These are phyloP conservation scores for Zygotorulaspora florentina DNA, from an alignment of 805 yeast species.

Conservation along the genomic window DNA sequence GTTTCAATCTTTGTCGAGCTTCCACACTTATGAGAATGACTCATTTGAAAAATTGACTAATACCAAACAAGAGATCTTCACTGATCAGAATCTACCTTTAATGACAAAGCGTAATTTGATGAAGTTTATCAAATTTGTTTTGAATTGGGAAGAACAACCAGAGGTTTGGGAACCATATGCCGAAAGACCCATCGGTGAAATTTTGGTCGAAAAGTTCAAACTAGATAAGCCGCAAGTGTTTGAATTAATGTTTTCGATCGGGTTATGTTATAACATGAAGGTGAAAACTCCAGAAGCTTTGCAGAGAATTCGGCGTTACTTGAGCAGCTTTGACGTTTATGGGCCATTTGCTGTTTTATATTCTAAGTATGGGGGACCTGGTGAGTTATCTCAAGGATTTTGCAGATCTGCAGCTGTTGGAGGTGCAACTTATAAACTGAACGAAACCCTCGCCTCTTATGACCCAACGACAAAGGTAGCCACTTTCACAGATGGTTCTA, in stretches of 20 bases:
- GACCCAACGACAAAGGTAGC: slow-evolving; percentile 69
- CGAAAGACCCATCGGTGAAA: slow-evolving; percentile 52
- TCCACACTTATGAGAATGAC: slow-evolving; percentile 94
- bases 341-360: slow-evolving; percentile 92
- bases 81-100: slow-evolving; percentile 74
- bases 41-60: slow-evolving; percentile 80
- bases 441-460: slow-evolving; percentile 58
- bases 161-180: slow-evolving; percentile 55
- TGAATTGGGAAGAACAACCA: slow-evolving; percentile 59
- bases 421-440: slow-evolving; percentile 87
- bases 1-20: slow-evolving; percentile 80
- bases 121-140: slow-evolving; percentile 87
- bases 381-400: slow-evolving; percentile 93
- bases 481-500: slow-evolving; percentile 67
- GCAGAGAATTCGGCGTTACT: slow-evolving; percentile 74
- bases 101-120: slow-evolving; percentile 71
- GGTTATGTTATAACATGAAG: slow-evolving; percentile 59
- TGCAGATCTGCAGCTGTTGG: slow-evolving; percentile 98
- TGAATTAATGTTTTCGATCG: slow-evolving; percentile 84
- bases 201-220: slow-evolving; percentile 62
- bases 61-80: slow-evolving; percentile 89
- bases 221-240: slow-evolving; percentile 69
- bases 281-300: slow-evolving; percentile 72
- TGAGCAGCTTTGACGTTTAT: slow-evolving; percentile 82
- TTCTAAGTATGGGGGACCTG: slow-evolving; percentile 93